Evolutionary conservation across 495 filamentous ascomycete species (phyloP).

Genomic region (Hypoxylon intermedium): DNA sequence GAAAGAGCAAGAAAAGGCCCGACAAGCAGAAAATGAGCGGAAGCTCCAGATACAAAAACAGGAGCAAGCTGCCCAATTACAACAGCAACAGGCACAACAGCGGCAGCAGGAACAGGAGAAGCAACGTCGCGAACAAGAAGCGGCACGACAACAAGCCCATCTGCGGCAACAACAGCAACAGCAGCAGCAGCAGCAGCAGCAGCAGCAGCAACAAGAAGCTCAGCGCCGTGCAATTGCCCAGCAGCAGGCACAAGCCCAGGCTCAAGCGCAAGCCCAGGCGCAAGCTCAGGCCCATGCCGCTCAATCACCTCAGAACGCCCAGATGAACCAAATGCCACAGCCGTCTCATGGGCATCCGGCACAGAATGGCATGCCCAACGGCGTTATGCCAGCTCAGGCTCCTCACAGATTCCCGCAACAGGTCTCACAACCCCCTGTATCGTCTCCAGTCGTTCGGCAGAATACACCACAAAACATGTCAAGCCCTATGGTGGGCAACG

Average conservation of each 20-base stretch:
- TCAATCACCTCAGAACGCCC: constrained; percentile 46
- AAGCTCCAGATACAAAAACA: constrained; percentile 60
- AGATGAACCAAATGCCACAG: constrained; percentile 37
- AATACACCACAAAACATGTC: constrained; percentile 79
- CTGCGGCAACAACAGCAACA: constrained; percentile 41
- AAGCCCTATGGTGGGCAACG: constrained; percentile 74
- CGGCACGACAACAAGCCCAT: constrained; percentile 45
- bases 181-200: constrained; percentile 44
- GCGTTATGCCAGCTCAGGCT: constrained; percentile 57
- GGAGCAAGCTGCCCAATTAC: constrained; percentile 43
- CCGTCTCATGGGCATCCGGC: constrained; percentile 51
- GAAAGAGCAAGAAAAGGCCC: constrained; percentile 65
- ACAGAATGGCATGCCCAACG: constrained; percentile 55
- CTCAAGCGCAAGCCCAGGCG: constrained; percentile 50
- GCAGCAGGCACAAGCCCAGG: constrained; percentile 57
- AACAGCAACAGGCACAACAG: constrained; percentile 43
- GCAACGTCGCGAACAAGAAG: constrained; percentile 43
- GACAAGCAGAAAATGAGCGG: constrained; percentile 72
- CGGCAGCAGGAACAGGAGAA: constrained; percentile 47
- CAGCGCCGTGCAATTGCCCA: constrained; percentile 41
- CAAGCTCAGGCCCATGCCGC: constrained; percentile 49
- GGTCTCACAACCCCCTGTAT: constrained; percentile 72
- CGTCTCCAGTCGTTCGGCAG: constrained; percentile 80
- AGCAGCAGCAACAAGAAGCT: constrained; percentile 44
- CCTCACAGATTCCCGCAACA: constrained; percentile 64